Base-by-base conservation (phyloP, 768 basidiomycete species). In the Pleurotus tuber-regium region DNA sequence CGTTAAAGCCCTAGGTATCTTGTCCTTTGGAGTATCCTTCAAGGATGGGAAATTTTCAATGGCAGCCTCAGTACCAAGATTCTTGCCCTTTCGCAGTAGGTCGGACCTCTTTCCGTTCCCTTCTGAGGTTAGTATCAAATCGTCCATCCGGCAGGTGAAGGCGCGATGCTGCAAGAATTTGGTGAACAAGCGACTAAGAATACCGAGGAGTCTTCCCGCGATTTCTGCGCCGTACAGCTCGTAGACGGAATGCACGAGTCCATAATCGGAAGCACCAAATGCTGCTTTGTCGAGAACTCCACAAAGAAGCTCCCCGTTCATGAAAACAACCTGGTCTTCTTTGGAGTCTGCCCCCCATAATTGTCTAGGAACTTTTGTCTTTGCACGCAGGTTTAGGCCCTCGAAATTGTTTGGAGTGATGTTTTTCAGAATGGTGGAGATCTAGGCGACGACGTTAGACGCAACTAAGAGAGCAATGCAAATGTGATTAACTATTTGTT, bases 91-190 rank as follows among this genome's bases (percentile, higher is more conserved):
- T 31, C 78, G 72, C 11, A 98, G 67, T 41, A 98, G 76, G 31
- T 84, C 75, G 41, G 75, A 70, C 56, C 97, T 80, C 51, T 76
- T 76, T 38, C 67, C 64, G 65, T 98, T 87, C 18, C 92, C 95
- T 50, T 84, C 81, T 0, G 83, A 78, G 5, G 94, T 98, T 43
- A 99, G 75, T 46, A 89, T 85, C 36, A 99, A 77, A 75, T 99
- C 97, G 68, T 99, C 97, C 92, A 98, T 98, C 16, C 97, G 85
- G 70, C 97, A 99, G 2, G 95, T 94, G 71, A 99, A 99, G 0
- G 93, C 97, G 35, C 94, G 89, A 61, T 93, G 91, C 61, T 98
- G 96, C 49, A 99, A 76, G 70, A 91, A 98, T 64, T 97, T 98
- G 38, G 97, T 98, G 70, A 99, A 93, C 26, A 98, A 73, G 49